These are phyloP conservation scores for Boletus smithii DNA, from an alignment of 1,284 basidiomycete species.

Conservation along the genomic window DNA sequence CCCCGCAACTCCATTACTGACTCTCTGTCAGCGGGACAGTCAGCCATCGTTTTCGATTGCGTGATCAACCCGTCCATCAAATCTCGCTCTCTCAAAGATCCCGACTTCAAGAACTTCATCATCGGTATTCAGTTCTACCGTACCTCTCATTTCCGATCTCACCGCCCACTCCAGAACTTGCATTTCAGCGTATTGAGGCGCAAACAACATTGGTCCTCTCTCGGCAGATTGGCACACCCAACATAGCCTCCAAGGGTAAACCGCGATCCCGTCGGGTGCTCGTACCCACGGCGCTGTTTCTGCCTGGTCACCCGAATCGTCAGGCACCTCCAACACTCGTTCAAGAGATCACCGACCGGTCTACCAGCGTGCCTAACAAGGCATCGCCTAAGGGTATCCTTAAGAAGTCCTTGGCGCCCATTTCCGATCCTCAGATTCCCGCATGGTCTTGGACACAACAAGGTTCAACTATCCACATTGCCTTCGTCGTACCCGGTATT, in stretches of 20 bases:
- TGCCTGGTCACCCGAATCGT: conserved; percentile 26
- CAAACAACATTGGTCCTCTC: conserved; percentile 56
- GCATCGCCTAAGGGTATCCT: conserved; percentile 41
- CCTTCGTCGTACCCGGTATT: conserved; percentile 50
- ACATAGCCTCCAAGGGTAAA: conserved; percentile 67
- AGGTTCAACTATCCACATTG: conserved; percentile 41
- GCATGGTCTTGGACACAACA: conserved; percentile 52
- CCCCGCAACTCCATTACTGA: neutral
- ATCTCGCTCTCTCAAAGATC: conserved; percentile 52
- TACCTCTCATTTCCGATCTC: conserved; percentile 5
- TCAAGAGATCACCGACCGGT: conserved; percentile 38
- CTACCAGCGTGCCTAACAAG: conserved; percentile 6
- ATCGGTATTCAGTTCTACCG: conserved; percentile 46
- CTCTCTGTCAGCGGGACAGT: conserved; percentile 54
- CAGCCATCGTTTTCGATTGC: conserved; percentile 67
- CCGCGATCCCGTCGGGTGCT: conserved; percentile 52
- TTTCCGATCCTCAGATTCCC: conserved; percentile 23
- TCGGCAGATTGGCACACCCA: conserved; percentile 62
- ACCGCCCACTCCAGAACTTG: conserved; percentile 48
- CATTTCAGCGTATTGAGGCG: conserved; percentile 62
- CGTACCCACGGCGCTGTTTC: conserved; percentile 47
- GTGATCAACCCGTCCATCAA: conserved; percentile 59
- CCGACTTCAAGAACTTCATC: conserved; percentile 64
- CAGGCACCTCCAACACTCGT: conserved; percentile 37
- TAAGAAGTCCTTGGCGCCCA: conserved; percentile 24